Base-by-base conservation (phyloP, 768 basidiomycete species). In the Amanita rimosa region DNA sequence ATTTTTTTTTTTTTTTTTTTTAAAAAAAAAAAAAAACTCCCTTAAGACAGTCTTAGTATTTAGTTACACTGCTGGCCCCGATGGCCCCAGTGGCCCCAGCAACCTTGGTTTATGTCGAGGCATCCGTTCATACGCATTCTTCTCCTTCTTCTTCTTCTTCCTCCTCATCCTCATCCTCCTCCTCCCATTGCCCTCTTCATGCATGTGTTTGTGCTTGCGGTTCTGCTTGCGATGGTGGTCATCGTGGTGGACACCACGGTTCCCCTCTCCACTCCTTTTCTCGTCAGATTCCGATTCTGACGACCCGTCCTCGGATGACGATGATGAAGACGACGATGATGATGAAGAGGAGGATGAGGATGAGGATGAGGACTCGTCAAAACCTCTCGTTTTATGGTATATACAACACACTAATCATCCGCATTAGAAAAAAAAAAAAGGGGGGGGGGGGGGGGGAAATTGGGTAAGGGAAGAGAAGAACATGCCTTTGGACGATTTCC, bases 401-500 rank as follows among this genome's bases (percentile, higher is more conserved):
- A 97, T 95, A 63, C 93, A 97, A 62, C 93, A 97, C 44, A 96
- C 93, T 97, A 29, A 3, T 24, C 2, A 29, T 26, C 3, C 14
- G 11, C 14, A 1, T 29, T 4, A 11, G 43, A 26, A 26, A 26
- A 6, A 26, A 6, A 26, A 26, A 26, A 26, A 26, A 26, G 5
- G 3, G 22, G 22, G 22, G 22, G 24, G 24, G 24, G 6, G 29
- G 16, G 46, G 31, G 4, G 24, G 7, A 26, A 6, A 6, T 26
- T 26, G 9, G n/a, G n/a, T n/a, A n/a, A n/a, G n/a, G n/a, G n/a
- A n/a, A n/a, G n/a, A n/a, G n/a, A n/a, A n/a, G 13, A 3, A 76
- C 85, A 53, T 55, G 95, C 94, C 92, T 68, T 97, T 97, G 24
- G 90, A 91, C 54, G 85, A 89, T 66, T 96, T 95, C 73, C 76